These are phyloP conservation scores for Flagelloscypha sp. DNA, from an alignment of 768 basidiomycete genomes.

Conservation along the genomic window DNA sequence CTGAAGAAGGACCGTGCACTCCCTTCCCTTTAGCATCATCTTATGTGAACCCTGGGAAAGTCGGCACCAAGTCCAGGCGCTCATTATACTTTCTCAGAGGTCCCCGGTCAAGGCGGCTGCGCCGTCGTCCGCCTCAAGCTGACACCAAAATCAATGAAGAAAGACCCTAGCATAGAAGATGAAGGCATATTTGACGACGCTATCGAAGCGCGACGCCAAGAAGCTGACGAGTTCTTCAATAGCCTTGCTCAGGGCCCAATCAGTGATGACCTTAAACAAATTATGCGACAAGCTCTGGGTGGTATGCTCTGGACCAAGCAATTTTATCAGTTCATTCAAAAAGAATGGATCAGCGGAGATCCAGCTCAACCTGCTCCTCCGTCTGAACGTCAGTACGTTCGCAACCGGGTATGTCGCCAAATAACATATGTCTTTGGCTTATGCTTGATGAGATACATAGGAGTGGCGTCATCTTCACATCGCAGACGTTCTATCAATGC, in stretches of 20 bases:
- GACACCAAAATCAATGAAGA: constrained; percentile 66
- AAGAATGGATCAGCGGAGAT: constrained; percentile 95
- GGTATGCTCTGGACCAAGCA: constrained; percentile 99
- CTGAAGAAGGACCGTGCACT: constrained; percentile 50
- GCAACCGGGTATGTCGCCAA: constrained; percentile 69
- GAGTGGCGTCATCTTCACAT: constrained; percentile 96
- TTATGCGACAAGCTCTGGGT: constrained; percentile 91
- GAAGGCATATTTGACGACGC: constrained; percentile 84
- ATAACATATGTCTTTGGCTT: neutral
- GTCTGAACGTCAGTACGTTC: constrained; percentile 72
- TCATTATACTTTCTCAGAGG: constrained; percentile 80
- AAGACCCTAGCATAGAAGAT: constrained; percentile 75
- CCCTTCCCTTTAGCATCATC: constrained; percentile 43
- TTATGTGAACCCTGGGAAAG: constrained; percentile 81
- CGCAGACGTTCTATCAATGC: constrained; percentile 96
- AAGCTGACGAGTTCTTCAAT: constrained; percentile 94
- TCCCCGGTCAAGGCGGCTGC: constrained; percentile 89
- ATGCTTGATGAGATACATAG: constrained; percentile 37
- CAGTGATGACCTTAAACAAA: constrained; percentile 87
- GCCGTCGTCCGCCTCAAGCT: constrained; percentile 92
- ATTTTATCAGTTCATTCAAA: constrained; percentile 92
- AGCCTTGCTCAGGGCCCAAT: constrained; percentile 74
- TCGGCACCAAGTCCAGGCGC: constrained; percentile 90
- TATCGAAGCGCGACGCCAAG: constrained; percentile 83
- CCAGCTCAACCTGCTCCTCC: constrained; percentile 93